Conservation (phyloP, 805 yeast species). For the Ogataea haglerorum region DNA sequence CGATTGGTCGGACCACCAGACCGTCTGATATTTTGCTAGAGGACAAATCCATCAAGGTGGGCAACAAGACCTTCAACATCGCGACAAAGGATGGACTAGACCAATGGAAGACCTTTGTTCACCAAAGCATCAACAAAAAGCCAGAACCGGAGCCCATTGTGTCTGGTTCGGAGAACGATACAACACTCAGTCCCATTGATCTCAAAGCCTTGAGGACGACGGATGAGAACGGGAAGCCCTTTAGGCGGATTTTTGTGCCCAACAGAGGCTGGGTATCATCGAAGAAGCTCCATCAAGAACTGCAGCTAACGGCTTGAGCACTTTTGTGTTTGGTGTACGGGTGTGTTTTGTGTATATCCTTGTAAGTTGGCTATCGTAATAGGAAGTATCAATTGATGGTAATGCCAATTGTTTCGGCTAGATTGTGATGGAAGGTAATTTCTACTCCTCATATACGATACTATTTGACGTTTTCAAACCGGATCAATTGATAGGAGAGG, state of each 20-base stretch:
- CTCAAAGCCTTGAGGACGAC: conserved; percentile 12
- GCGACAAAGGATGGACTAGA: conserved; percentile 30
- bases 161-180: not conserved
- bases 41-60: conserved; percentile 18
- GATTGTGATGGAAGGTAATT: conserved; percentile 11
- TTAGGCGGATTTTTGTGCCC: conserved; percentile 44
- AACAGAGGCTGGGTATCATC: conserved; percentile 47
- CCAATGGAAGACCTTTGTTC: conserved; percentile 27
- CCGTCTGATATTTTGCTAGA: not conserved
- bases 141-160: not conserved
- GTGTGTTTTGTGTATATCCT: conserved; percentile 1
- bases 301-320: conserved; percentile 5
- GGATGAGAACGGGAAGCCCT: conserved; percentile 39
- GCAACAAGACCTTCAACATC: conserved; percentile 28
- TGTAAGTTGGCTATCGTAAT: conserved; percentile 1
- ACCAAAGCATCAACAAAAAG: conserved; percentile 13
- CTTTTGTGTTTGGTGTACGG: conserved; percentile 6
- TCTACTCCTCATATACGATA: conserved; percentile 21
- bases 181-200: not conserved
- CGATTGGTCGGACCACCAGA: not conserved
- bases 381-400: not conserved
- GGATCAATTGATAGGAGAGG: conserved; percentile 21
- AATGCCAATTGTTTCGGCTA: not conserved
- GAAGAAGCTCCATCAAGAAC: conserved; percentile 15
- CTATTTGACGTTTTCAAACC: conserved; percentile 30